Evolutionary conservation across 129 eudicot species (phyloP).

Genomic region (Oenanthe sinensis): DNA sequence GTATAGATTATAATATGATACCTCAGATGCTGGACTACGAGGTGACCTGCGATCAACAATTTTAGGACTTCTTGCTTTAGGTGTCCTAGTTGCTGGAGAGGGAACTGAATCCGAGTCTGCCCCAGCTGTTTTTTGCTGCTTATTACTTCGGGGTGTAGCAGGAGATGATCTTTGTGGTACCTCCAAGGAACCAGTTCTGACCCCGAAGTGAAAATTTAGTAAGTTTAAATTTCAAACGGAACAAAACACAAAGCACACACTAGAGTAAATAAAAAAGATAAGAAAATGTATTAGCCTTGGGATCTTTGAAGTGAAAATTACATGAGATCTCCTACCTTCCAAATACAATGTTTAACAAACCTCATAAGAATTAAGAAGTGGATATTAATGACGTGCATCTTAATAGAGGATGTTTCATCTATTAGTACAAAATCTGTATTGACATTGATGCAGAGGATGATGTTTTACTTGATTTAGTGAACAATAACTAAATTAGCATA

Average conservation of each 20-base stretch:
- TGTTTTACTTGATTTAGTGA: too few relatives aligned
- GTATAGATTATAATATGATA: slow-evolving; percentile 13
- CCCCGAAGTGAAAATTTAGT: background rate
- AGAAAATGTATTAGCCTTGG: background rate
- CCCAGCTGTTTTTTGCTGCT: slow-evolving; percentile 55
- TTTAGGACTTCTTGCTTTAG: slow-evolving; percentile 58
- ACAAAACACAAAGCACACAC: background rate
- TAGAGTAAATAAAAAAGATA: background rate
- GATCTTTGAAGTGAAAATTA: background rate
- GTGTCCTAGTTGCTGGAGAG: slow-evolving; percentile 42
- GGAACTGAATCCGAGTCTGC: slow-evolving; percentile 37
- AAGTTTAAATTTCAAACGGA: background rate
- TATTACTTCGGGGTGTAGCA: slow-evolving; percentile 32
- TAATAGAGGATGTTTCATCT: background rate
- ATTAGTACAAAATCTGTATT: too few relatives aligned
- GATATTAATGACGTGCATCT: background rate
- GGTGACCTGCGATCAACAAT: slow-evolving; percentile 54
- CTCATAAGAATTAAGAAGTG: background rate
- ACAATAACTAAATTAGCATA: too few relatives aligned
- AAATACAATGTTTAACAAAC: background rate
- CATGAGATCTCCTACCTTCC: background rate
- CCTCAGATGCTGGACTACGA: slow-evolving; percentile 63
- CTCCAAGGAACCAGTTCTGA: slow-evolving; percentile 40
- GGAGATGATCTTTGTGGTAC: slow-evolving; percentile 54
- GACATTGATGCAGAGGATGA: too few relatives aligned